Conservation (phyloP, 2,329 filamentous ascomycete species). For the Macrophomina phaseolina region DNA sequence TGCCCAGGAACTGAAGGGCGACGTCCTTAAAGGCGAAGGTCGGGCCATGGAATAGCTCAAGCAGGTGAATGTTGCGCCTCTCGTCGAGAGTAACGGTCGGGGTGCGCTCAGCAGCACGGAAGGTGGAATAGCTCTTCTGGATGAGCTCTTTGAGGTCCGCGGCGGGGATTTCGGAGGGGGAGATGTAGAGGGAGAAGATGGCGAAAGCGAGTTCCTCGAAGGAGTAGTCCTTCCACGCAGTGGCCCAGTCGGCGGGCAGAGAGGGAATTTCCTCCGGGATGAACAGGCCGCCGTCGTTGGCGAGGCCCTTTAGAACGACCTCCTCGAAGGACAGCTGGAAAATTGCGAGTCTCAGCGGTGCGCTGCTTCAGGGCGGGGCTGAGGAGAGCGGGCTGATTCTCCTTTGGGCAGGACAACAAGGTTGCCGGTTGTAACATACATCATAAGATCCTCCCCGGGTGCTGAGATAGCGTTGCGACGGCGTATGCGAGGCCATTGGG, state of each 20-base stretch:
- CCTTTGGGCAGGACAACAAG: constrained; percentile 12
- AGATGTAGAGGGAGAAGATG: constrained; percentile 88
- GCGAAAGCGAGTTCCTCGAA: constrained; percentile 84
- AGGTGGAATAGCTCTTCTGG: constrained; percentile 84
- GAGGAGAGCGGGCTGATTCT: constrained; percentile 9
- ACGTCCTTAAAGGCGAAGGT: constrained; percentile 95
- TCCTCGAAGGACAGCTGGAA: constrained; percentile 84
- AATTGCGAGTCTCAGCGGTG: constrained; percentile 28
- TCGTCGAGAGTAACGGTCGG: constrained; percentile 79
- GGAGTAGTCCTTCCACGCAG: constrained; percentile 75
- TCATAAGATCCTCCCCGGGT: constrained; percentile 68
- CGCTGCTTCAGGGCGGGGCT: constrained; percentile 28
- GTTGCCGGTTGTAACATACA: constrained; percentile 44
- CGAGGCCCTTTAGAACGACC: constrained; percentile 87
- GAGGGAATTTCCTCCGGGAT: constrained; percentile 82
- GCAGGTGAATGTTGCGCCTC: constrained; percentile 74
- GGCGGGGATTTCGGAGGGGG: constrained; percentile 77
- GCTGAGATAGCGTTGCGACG: constrained; percentile 67
- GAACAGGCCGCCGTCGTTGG: constrained; percentile 85
- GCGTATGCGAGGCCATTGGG: constrained; percentile 53
- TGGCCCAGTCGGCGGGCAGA: constrained; percentile 67
- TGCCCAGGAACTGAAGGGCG: constrained; percentile 92
- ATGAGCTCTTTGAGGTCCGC: constrained; percentile 84
- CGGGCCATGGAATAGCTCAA: constrained; percentile 96
- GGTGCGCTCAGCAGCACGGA: constrained; percentile 78